phyloP scores from a whole-genome alignment of 768 basidiomycete genomes.

The Trametes punicea region DNA sequence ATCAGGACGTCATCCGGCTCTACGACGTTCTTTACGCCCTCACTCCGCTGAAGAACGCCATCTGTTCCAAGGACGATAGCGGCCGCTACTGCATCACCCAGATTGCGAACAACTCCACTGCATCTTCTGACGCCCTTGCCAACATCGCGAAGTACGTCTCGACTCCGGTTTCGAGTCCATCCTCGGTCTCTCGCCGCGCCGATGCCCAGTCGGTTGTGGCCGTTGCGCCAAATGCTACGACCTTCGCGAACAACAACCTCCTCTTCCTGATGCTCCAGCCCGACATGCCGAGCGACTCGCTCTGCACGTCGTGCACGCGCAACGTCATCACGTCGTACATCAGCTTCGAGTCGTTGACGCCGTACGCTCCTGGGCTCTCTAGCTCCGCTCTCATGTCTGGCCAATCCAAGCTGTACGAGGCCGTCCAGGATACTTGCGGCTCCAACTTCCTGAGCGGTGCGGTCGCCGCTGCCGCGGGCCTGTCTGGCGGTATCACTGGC shows the following conservation, averaged over 20 bases:
- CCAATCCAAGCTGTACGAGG: slow-evolving; percentile 65
- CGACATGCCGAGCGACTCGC: slow-evolving; percentile 39
- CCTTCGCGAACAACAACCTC: slow-evolving; percentile 58
- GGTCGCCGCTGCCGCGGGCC: slow-evolving; percentile 65
- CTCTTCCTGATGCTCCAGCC: slow-evolving; percentile 78
- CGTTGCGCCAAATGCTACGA: slow-evolving; percentile 49
- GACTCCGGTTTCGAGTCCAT: slow-evolving; percentile 16
- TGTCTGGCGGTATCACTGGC: slow-evolving; percentile 37
- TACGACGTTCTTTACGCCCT: slow-evolving; percentile 85
- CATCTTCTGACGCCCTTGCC: slow-evolving; percentile 12
- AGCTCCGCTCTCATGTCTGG: slow-evolving; percentile 61
- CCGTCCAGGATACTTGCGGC: slow-evolving; percentile 64
- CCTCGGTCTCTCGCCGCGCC: slow-evolving; percentile 21
- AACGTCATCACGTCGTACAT: slow-evolving; percentile 75
- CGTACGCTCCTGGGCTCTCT: slow-evolving; percentile 73
- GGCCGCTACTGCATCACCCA: slow-evolving; percentile 67
- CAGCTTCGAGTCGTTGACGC: slow-evolving; percentile 62
- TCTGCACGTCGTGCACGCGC: slow-evolving; percentile 85
- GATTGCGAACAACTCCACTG: slow-evolving; percentile 34
- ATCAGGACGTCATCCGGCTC: slow-evolving; percentile 47
- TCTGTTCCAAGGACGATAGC: slow-evolving; percentile 74
- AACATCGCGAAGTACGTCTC: slow-evolving; percentile 28
- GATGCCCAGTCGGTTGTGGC: slow-evolving; percentile 33
- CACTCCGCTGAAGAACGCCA: slow-evolving; percentile 56
- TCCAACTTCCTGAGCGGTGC: slow-evolving; percentile 62